A percentile compares a stretch with the other conserved stretches of the same genome.
Conservation (phyloP, 805 yeast genomes). For the Yamadazyma tumulicola region DNA sequence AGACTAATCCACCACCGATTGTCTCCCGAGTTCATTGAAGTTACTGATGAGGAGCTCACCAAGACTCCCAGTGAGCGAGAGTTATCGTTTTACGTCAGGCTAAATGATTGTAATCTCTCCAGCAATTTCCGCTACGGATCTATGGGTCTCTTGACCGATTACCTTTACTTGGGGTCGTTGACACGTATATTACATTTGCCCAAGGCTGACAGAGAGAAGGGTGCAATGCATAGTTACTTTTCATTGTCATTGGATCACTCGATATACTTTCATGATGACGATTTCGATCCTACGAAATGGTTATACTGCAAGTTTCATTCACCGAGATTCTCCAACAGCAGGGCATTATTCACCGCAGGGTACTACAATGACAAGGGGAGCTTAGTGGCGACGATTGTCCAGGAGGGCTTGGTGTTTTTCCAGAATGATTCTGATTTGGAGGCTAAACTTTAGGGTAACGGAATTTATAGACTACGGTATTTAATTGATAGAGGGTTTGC, state of each 20-base stretch:
- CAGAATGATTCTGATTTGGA: slow-evolving; percentile 12
- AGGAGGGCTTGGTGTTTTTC: slow-evolving; percentile 31
- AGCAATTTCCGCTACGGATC: slow-evolving; percentile 20
- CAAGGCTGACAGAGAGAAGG: slow-evolving; percentile 15
- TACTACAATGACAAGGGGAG: slow-evolving; percentile 28
- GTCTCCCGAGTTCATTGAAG: slow-evolving; percentile 23
- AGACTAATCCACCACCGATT: slow-evolving; percentile 19
- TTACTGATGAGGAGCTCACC: slow-evolving; percentile 19
- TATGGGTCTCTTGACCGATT: slow-evolving; percentile 30
- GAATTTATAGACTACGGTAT: too few relatives aligned
- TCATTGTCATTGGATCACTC: slow-evolving; percentile 33
- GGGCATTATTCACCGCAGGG: slow-evolving; percentile 26
- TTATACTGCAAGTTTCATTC: slow-evolving; percentile 23
- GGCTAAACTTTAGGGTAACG: slow-evolving; percentile 16
- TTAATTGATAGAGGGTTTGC: too few relatives aligned
- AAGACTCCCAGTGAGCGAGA: slow-evolving; percentile 28
- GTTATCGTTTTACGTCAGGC: slow-evolving; percentile 29
- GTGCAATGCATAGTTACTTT: slow-evolving; percentile 24
- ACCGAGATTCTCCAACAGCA: slow-evolving; percentile 26
- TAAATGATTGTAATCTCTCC: slow-evolving; percentile 17
- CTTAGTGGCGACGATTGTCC: slow-evolving; percentile 29
- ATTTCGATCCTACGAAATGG: slow-evolving; percentile 33
- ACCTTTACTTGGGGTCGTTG: slow-evolving; percentile 27
- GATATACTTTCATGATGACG: slow-evolving; percentile 33
- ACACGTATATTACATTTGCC: slow-evolving; percentile 29